Conservation (phyloP, 352 stramenopile species). For the Heterotrichella gracilis region DNA sequence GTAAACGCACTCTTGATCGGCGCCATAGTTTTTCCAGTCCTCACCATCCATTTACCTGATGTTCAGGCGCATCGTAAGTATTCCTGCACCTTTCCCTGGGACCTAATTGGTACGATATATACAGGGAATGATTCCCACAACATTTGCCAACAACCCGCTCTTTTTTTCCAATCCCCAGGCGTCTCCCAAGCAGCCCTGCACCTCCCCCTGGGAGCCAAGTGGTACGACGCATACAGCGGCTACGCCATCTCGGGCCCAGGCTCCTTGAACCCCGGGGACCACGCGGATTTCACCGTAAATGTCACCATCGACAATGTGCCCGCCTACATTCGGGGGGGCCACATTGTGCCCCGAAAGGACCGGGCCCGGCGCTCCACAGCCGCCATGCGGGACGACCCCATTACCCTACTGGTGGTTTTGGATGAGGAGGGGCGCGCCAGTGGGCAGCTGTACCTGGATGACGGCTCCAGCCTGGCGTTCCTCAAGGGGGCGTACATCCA, state of each 20-base stretch:
- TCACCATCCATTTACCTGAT: too few relatives aligned
- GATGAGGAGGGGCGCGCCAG: slow-evolving; percentile 35
- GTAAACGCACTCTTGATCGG: too few relatives aligned
- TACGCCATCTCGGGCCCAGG: not conserved
- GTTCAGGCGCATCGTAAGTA: too few relatives aligned
- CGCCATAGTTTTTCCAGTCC: too few relatives aligned
- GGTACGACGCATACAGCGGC: slow-evolving; percentile 10
- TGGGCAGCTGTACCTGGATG: slow-evolving; percentile 73
- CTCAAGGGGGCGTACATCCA: slow-evolving; percentile 26
- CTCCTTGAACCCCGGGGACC: slow-evolving; percentile 21
- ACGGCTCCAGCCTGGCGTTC: slow-evolving; percentile 44
- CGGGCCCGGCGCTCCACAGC: slow-evolving; percentile 56
- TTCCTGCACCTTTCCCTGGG: slow-evolving; percentile 14
- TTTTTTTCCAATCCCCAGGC: too few relatives aligned
- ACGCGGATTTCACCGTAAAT: slow-evolving; percentile 27
- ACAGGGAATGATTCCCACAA: too few relatives aligned
- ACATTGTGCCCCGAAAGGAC: slow-evolving; percentile 67
- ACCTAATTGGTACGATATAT: slow-evolving; percentile 62
- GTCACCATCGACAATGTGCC: slow-evolving; percentile 64
- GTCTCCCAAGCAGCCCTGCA: slow-evolving; percentile 25
- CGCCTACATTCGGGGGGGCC: slow-evolving; percentile 72
- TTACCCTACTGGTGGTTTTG: slow-evolving; percentile 67
- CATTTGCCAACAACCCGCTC: too few relatives aligned
- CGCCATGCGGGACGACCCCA: slow-evolving; percentile 77
- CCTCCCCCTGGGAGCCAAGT: slow-evolving; percentile 9